Conservation (phyloP, 2,329 filamentous ascomycete species). For the Xylaria sp. region DNA sequence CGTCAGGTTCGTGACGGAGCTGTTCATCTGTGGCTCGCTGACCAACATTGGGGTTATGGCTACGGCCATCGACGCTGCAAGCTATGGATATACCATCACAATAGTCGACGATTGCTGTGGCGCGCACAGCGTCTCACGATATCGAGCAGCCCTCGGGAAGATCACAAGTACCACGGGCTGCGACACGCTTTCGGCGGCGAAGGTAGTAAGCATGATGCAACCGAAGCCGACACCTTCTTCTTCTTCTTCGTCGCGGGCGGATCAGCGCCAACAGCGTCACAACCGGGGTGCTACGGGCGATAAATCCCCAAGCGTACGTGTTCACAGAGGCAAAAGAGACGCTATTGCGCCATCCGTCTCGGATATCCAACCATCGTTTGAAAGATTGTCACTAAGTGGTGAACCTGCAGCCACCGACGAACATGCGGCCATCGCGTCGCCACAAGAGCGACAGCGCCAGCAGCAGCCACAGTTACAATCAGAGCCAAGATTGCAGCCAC, state of each 20-base stretch:
- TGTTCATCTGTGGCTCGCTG: constrained; percentile 86
- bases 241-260: constrained; percentile 26
- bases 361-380: constrained; percentile 41
- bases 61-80: constrained; percentile 86
- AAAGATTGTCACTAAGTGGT: constrained; percentile 44
- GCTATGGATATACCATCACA: constrained; percentile 85
- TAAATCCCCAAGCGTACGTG: constrained; percentile 40
- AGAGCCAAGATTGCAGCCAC: constrained; percentile 9
- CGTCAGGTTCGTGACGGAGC: constrained; percentile 84
- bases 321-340: constrained; percentile 31
- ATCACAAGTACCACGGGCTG: constrained; percentile 79
- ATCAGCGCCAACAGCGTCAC: constrained; percentile 21
- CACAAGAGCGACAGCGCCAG: constrained; percentile 28
- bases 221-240: constrained; percentile 35
- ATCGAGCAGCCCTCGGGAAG: constrained; percentile 71
- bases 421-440: constrained; percentile 28
- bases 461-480: not conserved
- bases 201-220: constrained; percentile 55
- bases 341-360: constrained; percentile 35
- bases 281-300: constrained; percentile 25
- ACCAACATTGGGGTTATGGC: constrained; percentile 90
- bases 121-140: constrained; percentile 72
- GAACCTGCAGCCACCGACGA: constrained; percentile 38
- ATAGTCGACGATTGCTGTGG: constrained; percentile 89
- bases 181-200: constrained; percentile 63